Conservation (phyloP, 345 rosid species). For the Populus deltoides region DNA sequence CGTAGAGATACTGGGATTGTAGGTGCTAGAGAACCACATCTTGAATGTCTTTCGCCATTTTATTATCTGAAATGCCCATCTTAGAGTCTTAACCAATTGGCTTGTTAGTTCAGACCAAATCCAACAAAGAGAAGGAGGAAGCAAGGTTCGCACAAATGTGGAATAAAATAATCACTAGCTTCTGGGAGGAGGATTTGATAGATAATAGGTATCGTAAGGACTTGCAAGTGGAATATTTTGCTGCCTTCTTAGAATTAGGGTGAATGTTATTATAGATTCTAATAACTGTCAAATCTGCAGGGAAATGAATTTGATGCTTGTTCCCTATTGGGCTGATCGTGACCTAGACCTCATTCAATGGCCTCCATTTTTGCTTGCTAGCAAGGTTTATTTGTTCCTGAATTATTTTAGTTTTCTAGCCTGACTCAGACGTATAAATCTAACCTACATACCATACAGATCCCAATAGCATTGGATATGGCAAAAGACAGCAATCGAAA, state of each 20-base stretch:
- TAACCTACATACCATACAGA: slow-evolving; percentile 39
- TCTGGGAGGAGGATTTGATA: slow-evolving; percentile 94
- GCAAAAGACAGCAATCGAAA: slow-evolving; percentile 94
- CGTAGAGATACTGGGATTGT: slow-evolving; percentile 51
- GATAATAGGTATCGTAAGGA: slow-evolving; percentile 48
- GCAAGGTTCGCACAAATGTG: slow-evolving; percentile 97
- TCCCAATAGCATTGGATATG: slow-evolving; percentile 98
- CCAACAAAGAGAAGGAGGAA: slow-evolving; percentile 71
- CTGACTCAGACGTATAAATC: slow-evolving; percentile 11
- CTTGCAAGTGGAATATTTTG: not conserved
- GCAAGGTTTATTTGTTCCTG: slow-evolving; percentile 60
- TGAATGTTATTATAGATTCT: too few relatives aligned
- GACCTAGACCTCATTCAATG: slow-evolving; percentile 82
- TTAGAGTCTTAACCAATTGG: not conserved
- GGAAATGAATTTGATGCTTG: slow-evolving; percentile 95
- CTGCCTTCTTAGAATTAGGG: too few relatives aligned
- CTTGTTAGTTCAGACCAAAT: slow-evolving; percentile 40
- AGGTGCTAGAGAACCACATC: not conserved
- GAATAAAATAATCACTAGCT: slow-evolving; percentile 93
- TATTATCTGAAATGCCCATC: not conserved
- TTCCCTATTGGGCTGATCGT: slow-evolving; percentile 99
- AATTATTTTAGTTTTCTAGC: not conserved
- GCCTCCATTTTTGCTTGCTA: slow-evolving; percentile 98
- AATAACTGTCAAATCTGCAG: slow-evolving; percentile 37
- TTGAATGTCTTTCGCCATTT: not conserved